Evolutionary conservation across 768 basidiomycete species (phyloP), one percentile per base, ranked within the genome.

Genomic region (Russula sp.): DNA sequence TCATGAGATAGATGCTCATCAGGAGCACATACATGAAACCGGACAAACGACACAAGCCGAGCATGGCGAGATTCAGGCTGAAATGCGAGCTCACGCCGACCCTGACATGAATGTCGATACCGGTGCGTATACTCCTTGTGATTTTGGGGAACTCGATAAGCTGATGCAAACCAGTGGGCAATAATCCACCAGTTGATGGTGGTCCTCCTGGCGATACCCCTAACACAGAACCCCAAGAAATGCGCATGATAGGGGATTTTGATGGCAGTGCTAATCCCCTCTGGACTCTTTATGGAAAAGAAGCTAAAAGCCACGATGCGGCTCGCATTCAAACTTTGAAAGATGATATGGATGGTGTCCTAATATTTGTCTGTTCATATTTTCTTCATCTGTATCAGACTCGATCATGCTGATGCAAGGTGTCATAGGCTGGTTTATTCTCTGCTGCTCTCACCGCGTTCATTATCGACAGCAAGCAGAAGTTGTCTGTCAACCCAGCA

Each of bases 391-490:
- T 1, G 11, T 18, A 18, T 0, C 11, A 18, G 9, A 1, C 32
- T 54, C 16, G 32, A 9, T 42, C 25, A 5, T n/a, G 25, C 25
- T 29, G 25, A 29, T 14, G 1, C 5, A 11, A 10, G 5, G 8
- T 11, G 29, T 38, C 5, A 3, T 29, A 61, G 60, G 39, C 60
- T 6, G 60, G 54, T 7, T 32, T 61, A 46, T 61, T 61, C 29
- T 49, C 60, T 11, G 54, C 41, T 8, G 47, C 42, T 22, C 32
- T 61, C 22, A 43, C 60, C 0, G 29, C 54, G 5, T 61, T 61
- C 18, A 22, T 56, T 18, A 11, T 56, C 14, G 20, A 34, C 7
- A 50, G 48, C 10, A 20, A 22, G 7, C 36, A 48, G n/a, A n/a
- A 54, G 16, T 6, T 61, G 18, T 14, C 36, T 42, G 29, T 29